Base-by-base conservation (phyloP, 2,329 filamentous ascomycete genomes). In the Cryoendolithus antarcticus region DNA sequence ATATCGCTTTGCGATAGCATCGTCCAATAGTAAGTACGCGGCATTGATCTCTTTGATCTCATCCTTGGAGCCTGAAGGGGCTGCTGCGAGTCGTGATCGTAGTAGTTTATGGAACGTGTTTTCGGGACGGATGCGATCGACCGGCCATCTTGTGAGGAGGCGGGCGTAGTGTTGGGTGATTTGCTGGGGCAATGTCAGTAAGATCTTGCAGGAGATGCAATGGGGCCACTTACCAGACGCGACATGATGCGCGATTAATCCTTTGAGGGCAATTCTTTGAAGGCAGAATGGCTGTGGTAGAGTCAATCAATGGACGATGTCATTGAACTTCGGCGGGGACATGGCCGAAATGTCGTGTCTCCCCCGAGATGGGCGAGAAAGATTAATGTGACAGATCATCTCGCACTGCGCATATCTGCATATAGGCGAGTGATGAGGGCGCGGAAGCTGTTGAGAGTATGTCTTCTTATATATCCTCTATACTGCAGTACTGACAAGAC, bases 1-100 rank as follows among this genome's bases (percentile, higher is more conserved):
- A 44, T 68, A 73, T 50, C 64, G 49, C 37, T 67, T 70, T 34
- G 57, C 61, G 49, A 75, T 77, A 35, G 71, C 60, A 51, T 79
- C 67, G 46, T 77, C 72, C 2, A 80, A 59, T n/a, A 80, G 59
- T 2, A 71, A 67, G 45, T 72, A 75, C 1, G 79, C 65, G 4
- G 72, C 74, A 48, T 77, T 77, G 39, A 75, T 57, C 48, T 73
- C 64, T 27, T 56, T 55, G 27, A 62, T 50, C 44, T 72, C 68
- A 34, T 50, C 34, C n/a, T 44, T 42, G 37, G 47, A 40, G 34
- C 51, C 41, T 1, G 50, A 39, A 35, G 51, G 57, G 7, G 49
- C 59, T 37, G 35, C 52, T 27, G 56, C 53, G 43, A 62, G 59
- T 38, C 66, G 65, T 40, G 55, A 50, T 43, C 61, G 56, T 41